Base-by-base conservation (phyloP, 768 basidiomycete species). In the Austroboletus eburneus region DNA sequence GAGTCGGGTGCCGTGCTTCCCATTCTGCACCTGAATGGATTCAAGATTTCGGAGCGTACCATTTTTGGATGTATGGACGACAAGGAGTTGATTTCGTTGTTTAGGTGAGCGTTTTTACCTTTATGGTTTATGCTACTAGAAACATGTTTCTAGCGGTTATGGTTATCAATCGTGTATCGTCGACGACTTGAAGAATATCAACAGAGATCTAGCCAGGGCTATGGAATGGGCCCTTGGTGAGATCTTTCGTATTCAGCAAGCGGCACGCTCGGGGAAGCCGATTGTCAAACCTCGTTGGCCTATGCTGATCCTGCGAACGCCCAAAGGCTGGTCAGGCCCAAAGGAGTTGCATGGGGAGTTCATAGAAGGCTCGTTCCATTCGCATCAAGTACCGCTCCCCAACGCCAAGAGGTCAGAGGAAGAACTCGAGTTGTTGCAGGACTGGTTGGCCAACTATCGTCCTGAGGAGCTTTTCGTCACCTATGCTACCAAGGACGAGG, bases 1-100 rank as follows among this genome's bases (percentile, higher is more conserved):
- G 91, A 93, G 67, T 87, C 85, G 3, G 91, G 92, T 17, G 91
- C 92, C 0, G 89, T 94, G 17, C 70, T 96, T n/a, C 92, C 91
- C 21, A 89, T 94, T 52, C 72, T 96, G 2, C 88, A 92, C 59
- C 78, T 86, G 52, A 92, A 92, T 53, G 85, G 87, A 14, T 91
- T 89, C 77, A 87, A 92, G 73, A 93, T 94, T 50, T 89, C 87
- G 0, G 89, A 93, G 61, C 78, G 90, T 30, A 94, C 92, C 14
- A 85, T 96, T 48, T 85, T 82, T 48, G 92, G 91, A 33, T 84
- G 84, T 18, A 92, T 94, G 90, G 91, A 94, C 57, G 75, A 95
- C 62, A 83, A 85, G 57, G 92, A 94, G 62, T 68, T 93, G 22
- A 75, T 70, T 16, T 70, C 83, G 0, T 70, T 91, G 21, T 92